Evolutionary conservation across 1,139 yeast species (phyloP), one percentile per base, ranked within the genome.

Genomic region (Scheffersomyces lignicola): DNA sequence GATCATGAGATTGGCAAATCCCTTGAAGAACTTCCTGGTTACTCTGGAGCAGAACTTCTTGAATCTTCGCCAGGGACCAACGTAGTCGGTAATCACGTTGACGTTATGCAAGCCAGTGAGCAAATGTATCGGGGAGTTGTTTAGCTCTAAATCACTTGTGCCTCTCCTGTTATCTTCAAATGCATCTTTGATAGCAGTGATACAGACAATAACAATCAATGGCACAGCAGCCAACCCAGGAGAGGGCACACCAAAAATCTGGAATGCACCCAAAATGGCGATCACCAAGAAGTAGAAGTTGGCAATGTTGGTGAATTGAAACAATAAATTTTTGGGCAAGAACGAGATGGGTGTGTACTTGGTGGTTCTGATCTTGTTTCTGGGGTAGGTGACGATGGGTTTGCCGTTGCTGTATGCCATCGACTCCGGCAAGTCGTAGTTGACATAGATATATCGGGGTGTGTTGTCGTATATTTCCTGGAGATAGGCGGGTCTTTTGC

Each of bases 181-280:
- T 1, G 95, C 97, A 63, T 92, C 98, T 57, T 90, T 90, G 43
- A 86, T 65, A 11, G 95, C 97, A 1, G 97, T 92, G 39, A 92
- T 75, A 38, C 75, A 66, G 26, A 92, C 95, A 67, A 92, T 90
- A 35, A 88, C 96, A 60, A 90, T 85, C 58, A 92, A 78, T 3
- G 98, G 98, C 29, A 89, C 97, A 1, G 96, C 90, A 5, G 94
- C 84, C 47, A 92, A 64, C 1, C 89, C 97, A 1, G 97, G 96
- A 42, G 77, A 80, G 14, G 86, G 78, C 23, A 90, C 97, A 47
- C 98, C 98, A 58, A 92, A 92, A 37, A 92, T 82, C 44, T 84
- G 78, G 63, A 92, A 88, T 9, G 83, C 87, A 40, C 96, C 96
- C 47, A 92, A 67, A 43, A 92, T 83, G 49, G 82, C 86, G 63